phyloP scores from a whole-genome alignment of 805 yeast species.

The Nematodospora valgi region DNA sequence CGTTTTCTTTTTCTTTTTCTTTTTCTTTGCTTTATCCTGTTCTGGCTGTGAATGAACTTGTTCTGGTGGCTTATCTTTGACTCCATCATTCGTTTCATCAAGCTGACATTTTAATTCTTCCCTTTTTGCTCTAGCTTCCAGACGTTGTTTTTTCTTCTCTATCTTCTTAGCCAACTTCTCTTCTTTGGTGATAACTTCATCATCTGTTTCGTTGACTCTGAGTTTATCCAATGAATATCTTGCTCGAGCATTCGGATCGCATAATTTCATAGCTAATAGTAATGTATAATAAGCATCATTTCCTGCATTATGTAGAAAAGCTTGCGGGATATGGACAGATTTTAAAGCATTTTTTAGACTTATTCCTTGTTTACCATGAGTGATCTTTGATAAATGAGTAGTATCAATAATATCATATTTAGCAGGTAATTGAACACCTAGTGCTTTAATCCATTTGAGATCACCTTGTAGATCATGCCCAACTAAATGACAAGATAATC shows the following conservation, averaged over 20 bases:
- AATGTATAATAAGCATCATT: constrained; percentile 67
- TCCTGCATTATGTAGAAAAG: constrained; percentile 65
- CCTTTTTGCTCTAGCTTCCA: constrained; percentile 2
- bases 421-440: constrained; percentile 47
- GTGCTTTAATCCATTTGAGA: constrained; percentile 42
- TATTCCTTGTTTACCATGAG: constrained; percentile 38
- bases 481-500: constrained; percentile 34
- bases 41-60: no score
- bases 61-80: no score
- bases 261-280: constrained; percentile 43
- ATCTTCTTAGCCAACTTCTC: constrained; percentile 8
- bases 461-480: constrained; percentile 67
- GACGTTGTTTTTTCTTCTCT: constrained; percentile 2
- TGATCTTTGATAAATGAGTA: constrained; percentile 35
- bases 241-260: constrained; percentile 41
- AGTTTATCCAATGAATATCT: constrained; percentile 9
- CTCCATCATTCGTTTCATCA: not conserved
- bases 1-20: not conserved
- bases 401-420: constrained; percentile 42
- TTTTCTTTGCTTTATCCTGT: not conserved
- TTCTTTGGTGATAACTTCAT: constrained; percentile 6
- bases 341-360: constrained; percentile 45
- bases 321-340: constrained; percentile 49
- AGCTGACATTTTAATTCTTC: not conserved
- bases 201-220: not conserved